Base-by-base conservation (phyloP, 768 basidiomycete species). In the Pisolithus tinctorius region DNA sequence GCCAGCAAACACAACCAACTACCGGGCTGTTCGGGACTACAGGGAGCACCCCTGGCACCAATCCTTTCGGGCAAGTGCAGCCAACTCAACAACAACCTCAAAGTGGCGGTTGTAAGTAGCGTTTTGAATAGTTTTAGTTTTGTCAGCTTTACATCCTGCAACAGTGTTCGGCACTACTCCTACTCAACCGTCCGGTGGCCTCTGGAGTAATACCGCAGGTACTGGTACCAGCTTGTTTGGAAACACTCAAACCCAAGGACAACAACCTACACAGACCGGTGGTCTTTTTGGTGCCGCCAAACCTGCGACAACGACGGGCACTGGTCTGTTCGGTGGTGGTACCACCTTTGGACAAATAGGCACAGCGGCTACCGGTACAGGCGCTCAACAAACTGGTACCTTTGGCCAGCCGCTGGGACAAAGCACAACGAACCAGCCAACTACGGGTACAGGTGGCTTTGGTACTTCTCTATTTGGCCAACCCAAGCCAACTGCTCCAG, bases 401-500 rank as follows among this genome's bases (percentile, higher is more conserved):
- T 86, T 86, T 52, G 83, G 83, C 27, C 74, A 68, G 49, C 63
- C 74, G 6, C 64, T 80, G 20, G 75, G 75, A 14, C 79, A 82
- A 60, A 63, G 60, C 40, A 47, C 64, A 26, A 58, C 51, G 43
- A 67, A 69, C 43, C 77, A 76, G 51, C 63, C 75, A 2, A 55
- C 68, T 10, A 58, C 58, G n/a, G 67, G 61, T 38, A 50, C 60
- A 4, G 46, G 59, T 20, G 43, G 58, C 6, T 78, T 82, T 40
- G 69, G 69, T 14, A 67, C 71, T 9, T 66, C 71, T 25, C 49
- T 87, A 20, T 83, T 83, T 55, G 74, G 74, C 23, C 71, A 68
- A 39, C 65, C 57, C 42, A 83, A 78, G 63, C 78, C 76, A 11
- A 66, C 72, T 31, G 76, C 78, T 7, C 75, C 81, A 30, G 58